Evolutionary conservation across 208 protist species (phyloP).

Genomic region (Endotrypanum monterogeii): DNA sequence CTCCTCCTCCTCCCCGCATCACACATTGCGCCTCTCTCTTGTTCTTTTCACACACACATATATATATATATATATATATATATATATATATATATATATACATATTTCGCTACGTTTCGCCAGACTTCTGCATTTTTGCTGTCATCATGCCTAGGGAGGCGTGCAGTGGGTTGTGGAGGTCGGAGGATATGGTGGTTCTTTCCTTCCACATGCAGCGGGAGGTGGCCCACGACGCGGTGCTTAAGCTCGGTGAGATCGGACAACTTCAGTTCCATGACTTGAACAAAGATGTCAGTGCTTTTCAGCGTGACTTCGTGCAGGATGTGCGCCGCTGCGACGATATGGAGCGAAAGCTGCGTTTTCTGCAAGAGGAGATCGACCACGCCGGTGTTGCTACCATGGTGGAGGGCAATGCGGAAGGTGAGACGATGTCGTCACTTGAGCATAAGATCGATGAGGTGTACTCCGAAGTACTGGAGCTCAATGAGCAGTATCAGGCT

Average conservation of each 20-base stretch:
- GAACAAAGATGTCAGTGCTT: constrained; percentile 92
- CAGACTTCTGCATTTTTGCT: background rate
- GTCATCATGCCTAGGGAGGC: constrained; percentile 72
- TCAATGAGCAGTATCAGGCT: constrained; percentile 89
- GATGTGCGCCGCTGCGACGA: constrained; percentile 98
- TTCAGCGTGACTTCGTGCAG: constrained; percentile 96
- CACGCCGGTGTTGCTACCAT: constrained; percentile 64
- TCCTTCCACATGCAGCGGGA: constrained; percentile 97
- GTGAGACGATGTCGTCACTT: constrained; percentile 83
- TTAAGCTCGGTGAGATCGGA: constrained; percentile 96
- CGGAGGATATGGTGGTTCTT: constrained; percentile 97
- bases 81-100: background rate
- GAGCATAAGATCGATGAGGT: constrained; percentile 92
- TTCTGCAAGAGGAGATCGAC: constrained; percentile 93
- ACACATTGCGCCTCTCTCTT: constrained; percentile 6
- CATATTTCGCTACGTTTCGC: background rate
- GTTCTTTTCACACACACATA: background rate
- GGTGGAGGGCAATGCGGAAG: constrained; percentile 41
- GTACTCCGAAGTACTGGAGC: constrained; percentile 91
- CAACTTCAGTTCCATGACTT: constrained; percentile 97
- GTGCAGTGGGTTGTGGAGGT: constrained; percentile 93
- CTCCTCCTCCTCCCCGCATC: background rate
- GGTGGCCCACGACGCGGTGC: constrained; percentile 95
- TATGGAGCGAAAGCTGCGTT: constrained; percentile 96
- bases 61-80: background rate